These are phyloP conservation scores for Lablab purpureus DNA, from an alignment of 306 rosid species.

Conservation along the genomic window DNA sequence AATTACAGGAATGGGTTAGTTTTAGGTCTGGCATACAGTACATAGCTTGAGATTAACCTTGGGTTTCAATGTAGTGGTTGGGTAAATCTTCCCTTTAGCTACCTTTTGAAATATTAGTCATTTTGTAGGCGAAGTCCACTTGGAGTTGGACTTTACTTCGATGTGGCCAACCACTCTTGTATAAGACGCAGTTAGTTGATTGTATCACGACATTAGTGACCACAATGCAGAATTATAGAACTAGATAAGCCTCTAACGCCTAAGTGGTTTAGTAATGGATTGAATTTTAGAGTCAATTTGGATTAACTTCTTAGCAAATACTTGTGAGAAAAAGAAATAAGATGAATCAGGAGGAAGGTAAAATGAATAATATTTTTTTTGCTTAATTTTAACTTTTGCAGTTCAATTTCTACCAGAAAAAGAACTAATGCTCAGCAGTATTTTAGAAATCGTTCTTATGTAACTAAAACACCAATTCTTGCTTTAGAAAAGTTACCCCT, in stretches of 20 bases:
- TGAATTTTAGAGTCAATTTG: neutral
- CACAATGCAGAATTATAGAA: neutral
- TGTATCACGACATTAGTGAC: neutral
- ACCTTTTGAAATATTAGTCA: neutral
- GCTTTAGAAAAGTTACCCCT: neutral
- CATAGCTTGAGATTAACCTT: neutral
- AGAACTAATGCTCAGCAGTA: neutral
- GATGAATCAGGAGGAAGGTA: neutral
- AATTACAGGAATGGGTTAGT: neutral
- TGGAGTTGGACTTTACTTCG: neutral
- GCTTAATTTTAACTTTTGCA: neutral
- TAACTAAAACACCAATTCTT: neutral
- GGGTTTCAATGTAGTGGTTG: neutral
- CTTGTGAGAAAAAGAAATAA: neutral
- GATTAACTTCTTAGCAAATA: neutral
- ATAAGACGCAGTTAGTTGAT: neutral
- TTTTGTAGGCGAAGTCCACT: neutral
- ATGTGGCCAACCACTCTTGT: neutral
- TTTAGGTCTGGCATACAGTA: neutral
- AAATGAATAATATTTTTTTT: neutral
- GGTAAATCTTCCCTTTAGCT: neutral
- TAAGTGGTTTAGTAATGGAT: slow-evolving; percentile 21
- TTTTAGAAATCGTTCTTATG: neutral
- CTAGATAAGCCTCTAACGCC: neutral
- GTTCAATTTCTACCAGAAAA: neutral